Evolutionary conservation across 2,329 filamentous ascomycete species (phyloP).

Genomic region (Microcyclospora tardicrescens): DNA sequence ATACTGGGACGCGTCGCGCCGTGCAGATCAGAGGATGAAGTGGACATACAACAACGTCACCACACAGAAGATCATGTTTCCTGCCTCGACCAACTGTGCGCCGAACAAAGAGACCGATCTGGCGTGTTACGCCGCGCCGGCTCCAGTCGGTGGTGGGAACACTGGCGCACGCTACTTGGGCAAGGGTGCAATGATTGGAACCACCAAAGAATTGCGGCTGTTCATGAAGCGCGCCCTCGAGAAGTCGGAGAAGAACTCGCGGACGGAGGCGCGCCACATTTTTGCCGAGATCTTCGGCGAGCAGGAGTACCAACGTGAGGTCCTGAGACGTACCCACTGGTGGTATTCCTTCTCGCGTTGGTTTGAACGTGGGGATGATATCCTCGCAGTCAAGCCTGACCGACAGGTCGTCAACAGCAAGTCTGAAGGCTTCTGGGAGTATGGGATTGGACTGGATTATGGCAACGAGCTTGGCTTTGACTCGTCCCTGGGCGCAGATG

Average conservation of each 20-base stretch:
- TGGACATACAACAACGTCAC: conserved; percentile 8
- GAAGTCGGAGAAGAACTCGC: conserved; percentile 5
- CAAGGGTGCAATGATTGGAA: conserved; percentile 14
- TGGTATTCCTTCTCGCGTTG: not conserved
- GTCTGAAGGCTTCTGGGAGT: conserved; percentile 2
- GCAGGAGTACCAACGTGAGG: conserved; percentile 19
- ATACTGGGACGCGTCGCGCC: conserved; percentile 2
- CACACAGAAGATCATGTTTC: conserved; percentile 43
- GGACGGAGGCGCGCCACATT: too few relatives aligned
- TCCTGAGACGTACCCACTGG: conserved; percentile 12
- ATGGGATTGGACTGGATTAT: conserved; percentile 11
- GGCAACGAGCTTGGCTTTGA: conserved; percentile 8
- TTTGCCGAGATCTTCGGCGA: conserved; percentile 17
- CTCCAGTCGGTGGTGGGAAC: conserved; percentile 31
- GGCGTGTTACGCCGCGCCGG: conserved; percentile 39
- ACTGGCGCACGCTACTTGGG: conserved; percentile 13
- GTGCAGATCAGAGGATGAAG: too few relatives aligned
- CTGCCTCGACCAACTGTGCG: conserved; percentile 41
- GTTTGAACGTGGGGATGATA: conserved; percentile 6
- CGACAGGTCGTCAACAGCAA: too few relatives aligned
- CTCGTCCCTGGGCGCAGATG: conserved; percentile 1
- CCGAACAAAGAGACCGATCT: conserved; percentile 23
- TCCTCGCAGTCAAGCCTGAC: conserved; percentile 7
- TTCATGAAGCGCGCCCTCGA: conserved; percentile 13
- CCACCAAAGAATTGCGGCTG: conserved; percentile 11